Base-by-base conservation (phyloP, 768 basidiomycete genomes). In the Boletus subcaerulescens region DNA sequence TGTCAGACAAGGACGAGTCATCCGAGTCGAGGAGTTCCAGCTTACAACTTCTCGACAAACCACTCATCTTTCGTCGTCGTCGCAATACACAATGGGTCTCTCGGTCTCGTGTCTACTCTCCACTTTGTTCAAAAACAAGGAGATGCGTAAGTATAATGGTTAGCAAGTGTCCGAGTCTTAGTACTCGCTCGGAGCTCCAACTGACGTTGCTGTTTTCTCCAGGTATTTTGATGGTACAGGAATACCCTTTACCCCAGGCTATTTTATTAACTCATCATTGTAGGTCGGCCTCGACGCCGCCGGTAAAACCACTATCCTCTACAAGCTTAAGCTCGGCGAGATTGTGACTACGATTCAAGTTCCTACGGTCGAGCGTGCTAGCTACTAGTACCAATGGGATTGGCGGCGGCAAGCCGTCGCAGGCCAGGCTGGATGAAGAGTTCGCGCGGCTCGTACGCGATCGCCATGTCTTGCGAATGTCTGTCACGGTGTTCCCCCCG, bases 311-410 rank as follows among this genome's bases (percentile, higher is more conserved):
- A 93, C 91, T 70, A 99, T 98, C 67, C 81, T 99, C 64, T 99
- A 97, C 85, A 99, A 98, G 82, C 83, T 98, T 71, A 98, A 98
- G 81, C 86, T 98, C 53, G 97, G 96, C 75, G 97, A 99, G 82
- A 98, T 98, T 76, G 97, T 99, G 74, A 98, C 97, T 62, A 99
- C 97, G 62, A 99, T 99, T 74, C 97, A 22, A 22, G 22, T 22
- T 22, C 22, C 22, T 22, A 22, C 22, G 22, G 26, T 9, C 26
- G 26, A 26, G 7, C 26, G 1, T 26, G 26, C 26, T 26, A 8
- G 26, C 26, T 26, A 26, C 26, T 26, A 9, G 26, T 26, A 26
- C 26, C 26, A 3, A 3, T 26, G 26, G 26, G 26, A 26, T 9
- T 3, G 26, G 26, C 8, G 26, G 26, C 26, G 26, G 26, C 7